Conservation (phyloP, 2,329 filamentous ascomycete species). For the Pseudogymnoascus sp. region DNA sequence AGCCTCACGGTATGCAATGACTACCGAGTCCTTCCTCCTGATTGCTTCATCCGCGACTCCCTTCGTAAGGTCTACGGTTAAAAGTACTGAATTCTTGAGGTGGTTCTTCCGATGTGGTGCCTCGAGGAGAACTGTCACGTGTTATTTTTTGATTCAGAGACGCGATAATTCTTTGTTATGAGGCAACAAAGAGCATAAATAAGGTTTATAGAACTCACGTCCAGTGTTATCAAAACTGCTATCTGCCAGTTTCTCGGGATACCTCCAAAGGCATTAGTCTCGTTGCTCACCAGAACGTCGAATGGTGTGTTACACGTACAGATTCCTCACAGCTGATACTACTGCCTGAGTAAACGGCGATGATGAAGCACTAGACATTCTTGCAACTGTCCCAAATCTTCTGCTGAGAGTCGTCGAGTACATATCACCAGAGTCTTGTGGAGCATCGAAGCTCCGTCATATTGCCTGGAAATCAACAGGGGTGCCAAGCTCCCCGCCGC, state of each 20-base stretch:
- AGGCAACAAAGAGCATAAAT: neutral
- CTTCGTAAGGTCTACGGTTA: conserved; percentile 86
- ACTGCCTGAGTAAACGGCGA: conserved; percentile 55
- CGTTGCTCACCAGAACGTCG: neutral
- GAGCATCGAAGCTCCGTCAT: conserved; percentile 1
- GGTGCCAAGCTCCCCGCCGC: conserved; percentile 8
- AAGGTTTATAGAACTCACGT: conserved; percentile 31
- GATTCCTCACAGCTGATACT: conserved; percentile 67
- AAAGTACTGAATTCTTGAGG: conserved; percentile 60
- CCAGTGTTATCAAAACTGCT: conserved; percentile 96
- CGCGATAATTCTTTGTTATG: neutral
- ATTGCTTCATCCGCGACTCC: conserved; percentile 89
- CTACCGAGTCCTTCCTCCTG: conserved; percentile 62
- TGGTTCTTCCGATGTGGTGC: conserved; percentile 52
- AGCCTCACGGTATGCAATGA: conserved; percentile 77
- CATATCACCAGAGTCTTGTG: neutral
- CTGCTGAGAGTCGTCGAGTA: conserved; percentile 1
- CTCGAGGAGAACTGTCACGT: conserved; percentile 54
- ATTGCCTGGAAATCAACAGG: neutral
- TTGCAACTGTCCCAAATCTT: conserved; percentile 11
- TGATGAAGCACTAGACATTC: conserved; percentile 19
- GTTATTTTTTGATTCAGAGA: conserved; percentile 9
- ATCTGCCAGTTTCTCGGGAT: conserved; percentile 83
- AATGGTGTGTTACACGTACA: conserved; percentile 46
- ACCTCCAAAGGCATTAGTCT: conserved; percentile 44